phyloP scores from a whole-genome alignment of 192 early-diverging fungal species.

The Phlyctochytrium planicorne region DNA sequence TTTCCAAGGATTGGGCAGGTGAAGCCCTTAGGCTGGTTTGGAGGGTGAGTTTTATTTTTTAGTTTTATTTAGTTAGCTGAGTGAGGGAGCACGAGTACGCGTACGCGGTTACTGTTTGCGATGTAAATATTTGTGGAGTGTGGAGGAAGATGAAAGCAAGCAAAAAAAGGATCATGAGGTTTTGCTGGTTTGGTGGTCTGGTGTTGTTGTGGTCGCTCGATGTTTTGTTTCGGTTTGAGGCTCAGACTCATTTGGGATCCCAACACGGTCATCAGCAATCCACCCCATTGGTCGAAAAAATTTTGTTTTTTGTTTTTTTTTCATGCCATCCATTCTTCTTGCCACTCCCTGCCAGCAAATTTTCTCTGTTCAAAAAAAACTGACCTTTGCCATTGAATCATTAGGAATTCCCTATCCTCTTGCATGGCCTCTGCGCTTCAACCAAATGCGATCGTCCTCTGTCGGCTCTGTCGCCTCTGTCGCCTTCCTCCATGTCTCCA shows the following conservation, averaged over 20 bases:
- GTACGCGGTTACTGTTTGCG: too few species aligned
- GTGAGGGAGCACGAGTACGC: too few species aligned
- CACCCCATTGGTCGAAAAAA: too few species aligned
- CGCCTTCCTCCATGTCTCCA: background rate
- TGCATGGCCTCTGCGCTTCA: constrained; percentile 4
- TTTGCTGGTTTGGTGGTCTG: too few species aligned
- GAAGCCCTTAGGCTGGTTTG: constrained; percentile 6
- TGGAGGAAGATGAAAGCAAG: background rate
- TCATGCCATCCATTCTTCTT: background rate
- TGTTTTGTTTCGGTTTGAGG: too few species aligned
- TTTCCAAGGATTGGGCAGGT: background rate
- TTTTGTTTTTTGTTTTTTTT: background rate
- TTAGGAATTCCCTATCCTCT: constrained; percentile 4
- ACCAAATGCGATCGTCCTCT: constrained; percentile 3
- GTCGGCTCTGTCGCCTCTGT: background rate
- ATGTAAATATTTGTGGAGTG: background rate
- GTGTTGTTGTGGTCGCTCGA: too few species aligned
- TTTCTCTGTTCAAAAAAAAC: too few species aligned
- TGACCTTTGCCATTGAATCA: background rate
- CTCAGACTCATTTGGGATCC: too few species aligned
- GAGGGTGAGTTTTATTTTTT: background rate
- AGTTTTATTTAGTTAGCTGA: background rate
- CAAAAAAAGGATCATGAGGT: background rate
- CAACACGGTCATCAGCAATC: too few species aligned
- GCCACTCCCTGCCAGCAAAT: too few species aligned